Evolutionary conservation across 805 yeast genomes (phyloP), one percentile per base, ranked within the genome.

Genomic region (Pichia ethanolica): DNA sequence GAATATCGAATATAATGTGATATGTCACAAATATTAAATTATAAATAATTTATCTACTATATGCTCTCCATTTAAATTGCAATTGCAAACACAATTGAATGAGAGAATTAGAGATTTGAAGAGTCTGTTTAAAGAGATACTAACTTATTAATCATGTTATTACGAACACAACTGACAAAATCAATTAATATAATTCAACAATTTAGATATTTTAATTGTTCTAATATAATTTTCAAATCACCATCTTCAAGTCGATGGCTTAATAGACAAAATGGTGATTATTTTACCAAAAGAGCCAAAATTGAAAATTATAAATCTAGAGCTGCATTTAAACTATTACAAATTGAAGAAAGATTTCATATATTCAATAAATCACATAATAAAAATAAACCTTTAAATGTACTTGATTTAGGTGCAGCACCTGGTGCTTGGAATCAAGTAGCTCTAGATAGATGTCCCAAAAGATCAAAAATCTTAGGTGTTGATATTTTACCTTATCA

Each of bases 371-470:
- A 49, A 9, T 33, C 37, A n/a, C 7, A 5, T 38, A 20, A 20
- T 4, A 26, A 35, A 25, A 40, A 44, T 9, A 49, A 41, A 36
- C 14, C 45, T 3, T 46, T 57, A 25, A 60, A 59, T 51, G 85
- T 93, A 0, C 79, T 93, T 5, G 99, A 93, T 68, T 69, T 93
- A 42, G 96, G 97, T 0, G 89, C 81, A 64, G 95, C 96, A 0
- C 97, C 97, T 0, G 97, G 97, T 0, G 89, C 96, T 4, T 89
- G 97, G 97, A 79, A 91, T 8, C 96, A 89, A 62, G 90, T 88
- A 1, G 90, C 91, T 0, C 67, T 76, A 8, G 78, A 77, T 47
- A 64, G 76, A 48, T 73, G 81, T 1, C 59, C 64, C 20, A 73
- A 74, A 1, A 61, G 68, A 2, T 83, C 89, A 0, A 69, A 73